Percentiles rank a stretch among this genome's conserved stretches.
Evolutionary conservation across 768 basidiomycete species (phyloP).

Genomic region (Hypholoma sublateritium): DNA sequence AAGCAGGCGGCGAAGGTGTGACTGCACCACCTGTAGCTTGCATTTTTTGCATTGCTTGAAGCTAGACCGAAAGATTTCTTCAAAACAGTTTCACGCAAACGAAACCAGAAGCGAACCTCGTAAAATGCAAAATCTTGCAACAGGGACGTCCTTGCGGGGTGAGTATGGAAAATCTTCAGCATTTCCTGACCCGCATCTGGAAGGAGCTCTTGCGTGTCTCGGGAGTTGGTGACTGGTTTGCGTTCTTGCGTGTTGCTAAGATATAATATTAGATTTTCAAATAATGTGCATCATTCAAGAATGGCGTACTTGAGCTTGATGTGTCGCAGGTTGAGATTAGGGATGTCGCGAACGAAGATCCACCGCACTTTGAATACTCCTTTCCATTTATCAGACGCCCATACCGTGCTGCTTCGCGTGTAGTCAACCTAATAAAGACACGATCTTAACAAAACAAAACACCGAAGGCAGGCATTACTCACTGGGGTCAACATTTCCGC

Average conservation of each 20-base stretch:
- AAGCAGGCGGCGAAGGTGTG: conserved; percentile 38
- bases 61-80: conserved; percentile 35
- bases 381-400: conserved; percentile 99
- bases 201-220: conserved; percentile 95
- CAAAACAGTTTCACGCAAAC: background rate
- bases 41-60: conserved; percentile 85
- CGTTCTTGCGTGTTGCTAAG: conserved; percentile 93
- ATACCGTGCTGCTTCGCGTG: conserved; percentile 91
- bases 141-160: conserved; percentile 89
- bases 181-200: conserved; percentile 97
- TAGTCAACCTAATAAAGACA: conserved; percentile 70
- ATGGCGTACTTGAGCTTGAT: conserved; percentile 76
- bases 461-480: conserved; percentile 20
- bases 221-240: conserved; percentile 97
- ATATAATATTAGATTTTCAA: conserved; percentile 15
- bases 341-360: conserved; percentile 97
- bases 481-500: conserved; percentile 97
- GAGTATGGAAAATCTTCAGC: conserved; percentile 91
- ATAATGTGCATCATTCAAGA: background rate
- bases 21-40: conserved; percentile 35
- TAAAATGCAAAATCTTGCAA: conserved; percentile 94
- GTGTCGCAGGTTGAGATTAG: conserved; percentile 85
- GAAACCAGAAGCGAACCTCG: conserved; percentile 53
- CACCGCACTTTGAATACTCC: conserved; percentile 98
- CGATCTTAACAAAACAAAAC: background rate